Base-by-base conservation (phyloP, 2,329 filamentous ascomycete species). In the Chrysoporthe deuterocubensis region DNA sequence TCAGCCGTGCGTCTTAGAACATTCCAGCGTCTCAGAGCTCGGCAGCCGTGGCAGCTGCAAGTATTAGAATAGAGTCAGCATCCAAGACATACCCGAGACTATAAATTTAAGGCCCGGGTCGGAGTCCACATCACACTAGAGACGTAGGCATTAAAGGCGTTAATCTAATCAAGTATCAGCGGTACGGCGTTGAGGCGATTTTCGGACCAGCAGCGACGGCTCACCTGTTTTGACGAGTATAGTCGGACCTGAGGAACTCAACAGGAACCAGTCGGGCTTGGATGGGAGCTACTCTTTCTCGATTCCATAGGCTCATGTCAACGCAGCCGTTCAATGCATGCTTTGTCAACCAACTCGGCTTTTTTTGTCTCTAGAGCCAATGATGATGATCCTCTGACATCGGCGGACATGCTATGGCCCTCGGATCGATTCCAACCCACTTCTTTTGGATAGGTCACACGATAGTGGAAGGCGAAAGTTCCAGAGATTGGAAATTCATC, bases 231-330 rank as follows among this genome's bases (percentile, higher is more conserved):
- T 85, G 69, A 82, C 76, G 84, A 85, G 67, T 80, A 84, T 34
- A 26, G 78, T 80, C 2, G 85, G 71, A 60, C 83, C 85, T 13
- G 77, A 79, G 67, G 71, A 77, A 14, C 71, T 74, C 7, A 80
- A 46, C 7, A 85, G 77, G 67, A 84, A 85, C 73, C 80, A 81
- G 71, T 85, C 84, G 37, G 85, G 78, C 73, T 86, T 85, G 65
- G 80, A 76, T 21, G 84, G 77, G 11, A 86, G 78, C 52, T 74
- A 77, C 66, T 81, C 81, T 72, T 86, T 81, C 68, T 78, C 76
- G 2, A 73, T 74, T 79, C 81, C 42, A 77, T 76, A 1, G 78
- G 78, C 59, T 81, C 79, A 68, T 82, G 79, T 81, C 81, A 83
- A 61, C 79, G 77, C 63, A 80, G 78, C 77, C 78, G 80, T 44